phyloP scores from a whole-genome alignment of 2,329 filamentous ascomycete species.

The Exophiala sideris region DNA sequence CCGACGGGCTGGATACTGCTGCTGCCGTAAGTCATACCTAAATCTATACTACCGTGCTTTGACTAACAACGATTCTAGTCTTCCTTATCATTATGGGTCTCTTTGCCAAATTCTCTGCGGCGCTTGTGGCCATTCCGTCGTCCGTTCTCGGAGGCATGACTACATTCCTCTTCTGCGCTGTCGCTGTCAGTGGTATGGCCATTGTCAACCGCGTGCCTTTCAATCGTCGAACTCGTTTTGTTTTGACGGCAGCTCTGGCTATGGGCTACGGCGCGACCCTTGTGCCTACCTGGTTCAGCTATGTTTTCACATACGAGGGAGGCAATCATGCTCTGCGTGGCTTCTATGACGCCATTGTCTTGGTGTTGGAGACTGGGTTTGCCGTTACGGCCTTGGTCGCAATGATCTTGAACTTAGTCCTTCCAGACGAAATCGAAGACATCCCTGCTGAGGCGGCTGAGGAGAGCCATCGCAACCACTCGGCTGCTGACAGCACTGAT shows the following conservation, averaged over 20 bases:
- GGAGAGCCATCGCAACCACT: not conserved
- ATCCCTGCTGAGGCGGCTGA: constrained; percentile 37
- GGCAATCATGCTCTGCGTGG: constrained; percentile 67
- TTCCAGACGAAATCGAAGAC: constrained; percentile 75
- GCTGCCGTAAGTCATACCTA: constrained; percentile 39
- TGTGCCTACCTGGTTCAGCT: constrained; percentile 44
- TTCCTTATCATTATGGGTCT: constrained; percentile 68
- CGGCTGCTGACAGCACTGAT: no score
- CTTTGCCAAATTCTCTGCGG: constrained; percentile 67
- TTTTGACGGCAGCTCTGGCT: constrained; percentile 60
- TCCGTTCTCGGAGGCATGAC: constrained; percentile 49
- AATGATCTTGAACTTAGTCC: constrained; percentile 67
- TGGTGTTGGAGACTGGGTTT: constrained; percentile 65
- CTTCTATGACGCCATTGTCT: constrained; percentile 49
- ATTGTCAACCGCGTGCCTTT: constrained; percentile 63
- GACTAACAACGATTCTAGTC: constrained; percentile 33
- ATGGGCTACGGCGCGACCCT: constrained; percentile 56
- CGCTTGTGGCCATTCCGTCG: constrained; percentile 63
- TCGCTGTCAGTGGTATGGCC: constrained; percentile 63
- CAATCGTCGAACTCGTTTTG: constrained; percentile 64
- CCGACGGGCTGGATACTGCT: constrained; percentile 64
- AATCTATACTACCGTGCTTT: not conserved
- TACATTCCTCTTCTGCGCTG: constrained; percentile 65
- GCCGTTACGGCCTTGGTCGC: constrained; percentile 68
- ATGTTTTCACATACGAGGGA: constrained; percentile 45